Base-by-base conservation (phyloP, 495 filamentous ascomycete genomes). In the Neurospora sp. region DNA sequence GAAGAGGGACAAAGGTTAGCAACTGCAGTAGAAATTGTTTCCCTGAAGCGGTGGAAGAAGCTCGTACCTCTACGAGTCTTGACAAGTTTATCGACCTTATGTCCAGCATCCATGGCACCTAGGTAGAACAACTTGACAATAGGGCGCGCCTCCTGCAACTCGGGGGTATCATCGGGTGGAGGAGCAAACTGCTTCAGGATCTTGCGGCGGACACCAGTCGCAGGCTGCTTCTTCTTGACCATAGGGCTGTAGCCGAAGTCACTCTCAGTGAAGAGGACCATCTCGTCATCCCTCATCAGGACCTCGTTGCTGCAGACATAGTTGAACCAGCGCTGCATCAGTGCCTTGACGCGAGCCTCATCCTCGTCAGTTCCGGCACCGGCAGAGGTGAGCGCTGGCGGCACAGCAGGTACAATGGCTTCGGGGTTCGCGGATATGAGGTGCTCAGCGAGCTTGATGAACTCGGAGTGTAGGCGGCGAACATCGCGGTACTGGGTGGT, bases 181-280 rank as follows among this genome's bases (percentile, higher is more conserved):
- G 96, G 96, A 18, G 96, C 96, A 79, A 99, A 99, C 82, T 99
- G 96, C 85, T 99, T 99, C 82, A 99, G 86, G 54, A 98, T 90
- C 83, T 96, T 96, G 76, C 96, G 89, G 54, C 95, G 89, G 72
- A 98, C 93, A 46, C 96, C 96, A 0, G 96, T 99, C 18, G 96
- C 96, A 7, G 96, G 96, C 82, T 99, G 96, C 84, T 97, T 97
- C 86, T 93, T 92, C 77, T 93, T 90, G 23, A 98, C 90, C 74
- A 98, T 92, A 6, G 96, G 96, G 77, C 94, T 97, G 80, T 99
- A 99, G 31, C 96, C 96, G 81, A 97, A 97, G 82, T 99, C 96
- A 77, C 93, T 96, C 81, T 99, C 96, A 31, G 98, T 94, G 74
- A 99, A 99, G 46, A 98, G 89, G 6, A 97, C 90, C 87, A 98